Conservation (phyloP, 164 flowering plant genomes). For the Umbilicus rupestris region DNA sequence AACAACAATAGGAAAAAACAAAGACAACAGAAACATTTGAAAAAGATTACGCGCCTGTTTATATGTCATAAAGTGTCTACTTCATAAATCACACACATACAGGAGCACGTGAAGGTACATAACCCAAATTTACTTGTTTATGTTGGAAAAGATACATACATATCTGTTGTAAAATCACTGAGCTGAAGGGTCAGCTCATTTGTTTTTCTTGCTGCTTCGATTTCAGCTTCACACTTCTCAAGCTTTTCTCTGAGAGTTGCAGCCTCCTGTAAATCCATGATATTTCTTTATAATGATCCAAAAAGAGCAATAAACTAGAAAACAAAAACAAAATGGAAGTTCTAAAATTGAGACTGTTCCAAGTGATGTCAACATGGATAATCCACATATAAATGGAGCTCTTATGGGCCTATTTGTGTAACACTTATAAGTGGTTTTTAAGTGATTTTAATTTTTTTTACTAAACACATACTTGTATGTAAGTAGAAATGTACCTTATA, state of each 20-base stretch:
- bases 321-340: no score
- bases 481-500: no score
- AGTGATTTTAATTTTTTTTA: no score
- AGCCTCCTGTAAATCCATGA: slow-evolving; percentile 35
- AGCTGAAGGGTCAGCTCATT: slow-evolving; percentile 49
- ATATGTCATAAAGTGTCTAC: not conserved
- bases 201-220: slow-evolving; percentile 45
- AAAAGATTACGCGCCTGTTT: no score
- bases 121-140: not conserved
- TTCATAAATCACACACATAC: not conserved
- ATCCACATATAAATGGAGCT: no score
- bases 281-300: not conserved
- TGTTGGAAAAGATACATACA: slow-evolving; percentile 23
- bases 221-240: slow-evolving; percentile 53
- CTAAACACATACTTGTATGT: no score
- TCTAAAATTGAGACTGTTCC: no score
- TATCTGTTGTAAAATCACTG: slow-evolving; percentile 32
- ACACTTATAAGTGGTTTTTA: no score
- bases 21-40: no score
- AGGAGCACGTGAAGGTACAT: not conserved
- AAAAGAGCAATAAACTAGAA: not conserved
- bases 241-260: slow-evolving; percentile 56
- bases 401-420: no score
- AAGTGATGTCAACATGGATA: no score
- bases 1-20: no score